phyloP scores from a whole-genome alignment of 1,139 yeast genomes.

The Taphrina flavorubra region DNA sequence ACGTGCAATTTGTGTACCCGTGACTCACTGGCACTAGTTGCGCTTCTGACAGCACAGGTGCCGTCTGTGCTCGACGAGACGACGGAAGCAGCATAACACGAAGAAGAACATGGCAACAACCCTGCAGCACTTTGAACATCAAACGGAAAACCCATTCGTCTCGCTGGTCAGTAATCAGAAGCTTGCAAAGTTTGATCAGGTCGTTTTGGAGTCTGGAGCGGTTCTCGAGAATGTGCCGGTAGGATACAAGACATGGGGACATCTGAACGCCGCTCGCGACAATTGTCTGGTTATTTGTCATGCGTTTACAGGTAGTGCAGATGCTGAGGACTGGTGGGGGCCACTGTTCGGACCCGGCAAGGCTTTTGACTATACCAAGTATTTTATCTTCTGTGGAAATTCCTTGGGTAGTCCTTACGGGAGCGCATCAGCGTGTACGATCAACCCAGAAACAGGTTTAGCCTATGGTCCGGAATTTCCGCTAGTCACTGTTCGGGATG shows the following conservation, averaged over 20 bases:
- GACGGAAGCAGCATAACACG: too few species aligned
- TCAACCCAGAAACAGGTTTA: constrained; percentile 71
- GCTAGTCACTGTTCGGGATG: constrained; percentile 87
- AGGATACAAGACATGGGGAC: constrained; percentile 96
- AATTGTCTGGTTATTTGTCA: constrained; percentile 89
- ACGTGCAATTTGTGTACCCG: too few species aligned
- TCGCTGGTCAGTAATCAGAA: constrained; percentile 78
- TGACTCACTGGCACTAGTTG: too few species aligned
- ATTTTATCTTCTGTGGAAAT: constrained; percentile 83
- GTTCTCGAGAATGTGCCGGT: constrained; percentile 75
- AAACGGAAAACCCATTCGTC: constrained; percentile 65
- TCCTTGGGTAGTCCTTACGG: constrained; percentile 97
- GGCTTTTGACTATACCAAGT: constrained; percentile 89
- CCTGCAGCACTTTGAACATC: constrained; percentile 23
- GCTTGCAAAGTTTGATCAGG: constrained; percentile 78
- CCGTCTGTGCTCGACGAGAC: too few species aligned
- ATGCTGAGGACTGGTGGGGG: constrained; percentile 99
- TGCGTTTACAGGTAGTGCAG: constrained; percentile 94
- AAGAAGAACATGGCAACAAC: neutral
- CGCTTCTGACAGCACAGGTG: too few species aligned
- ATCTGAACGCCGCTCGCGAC: constrained; percentile 65
- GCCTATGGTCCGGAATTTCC: constrained; percentile 93
- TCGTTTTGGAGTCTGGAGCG: constrained; percentile 82
- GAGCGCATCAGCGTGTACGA: constrained; percentile 85
- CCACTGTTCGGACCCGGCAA: constrained; percentile 83